phyloP scores from a whole-genome alignment of 345 rosid genomes.

The Turritis glabra region DNA sequence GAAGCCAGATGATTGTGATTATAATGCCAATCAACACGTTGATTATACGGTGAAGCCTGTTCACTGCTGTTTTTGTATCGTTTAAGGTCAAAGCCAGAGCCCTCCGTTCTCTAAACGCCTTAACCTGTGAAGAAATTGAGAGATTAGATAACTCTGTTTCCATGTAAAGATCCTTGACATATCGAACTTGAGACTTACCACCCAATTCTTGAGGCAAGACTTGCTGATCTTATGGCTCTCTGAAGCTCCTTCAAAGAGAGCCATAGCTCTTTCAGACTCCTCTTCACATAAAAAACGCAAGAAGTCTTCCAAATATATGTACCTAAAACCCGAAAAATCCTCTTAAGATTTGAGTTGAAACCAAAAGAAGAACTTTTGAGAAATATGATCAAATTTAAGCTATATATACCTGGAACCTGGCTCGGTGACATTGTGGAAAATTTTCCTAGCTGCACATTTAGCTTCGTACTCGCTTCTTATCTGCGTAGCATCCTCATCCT shows the following conservation, averaged over 20 bases:
- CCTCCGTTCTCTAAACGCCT: conserved; percentile 68
- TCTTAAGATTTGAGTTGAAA: conserved; percentile 19
- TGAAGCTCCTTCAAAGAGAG: conserved; percentile 65
- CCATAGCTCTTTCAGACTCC: conserved; percentile 66
- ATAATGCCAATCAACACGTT: conserved; percentile 57
- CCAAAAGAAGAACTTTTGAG: background rate
- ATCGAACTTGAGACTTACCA: conserved; percentile 47
- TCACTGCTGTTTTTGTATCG: conserved; percentile 79
- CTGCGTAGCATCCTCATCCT: conserved; percentile 51
- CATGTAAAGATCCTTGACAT: background rate
- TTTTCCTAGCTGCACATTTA: conserved; percentile 43
- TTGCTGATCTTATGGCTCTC: conserved; percentile 61
- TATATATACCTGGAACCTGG: conserved; percentile 44
- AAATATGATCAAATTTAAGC: background rate
- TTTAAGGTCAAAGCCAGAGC: conserved; percentile 70
- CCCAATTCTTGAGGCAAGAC: conserved; percentile 70
- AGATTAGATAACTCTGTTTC: background rate
- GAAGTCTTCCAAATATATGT: conserved; percentile 66
- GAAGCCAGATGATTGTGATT: conserved; percentile 52
- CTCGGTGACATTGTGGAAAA: conserved; percentile 56
- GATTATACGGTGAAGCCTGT: conserved; percentile 67
- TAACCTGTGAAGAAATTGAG: conserved; percentile 43
- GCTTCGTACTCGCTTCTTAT: conserved; percentile 59
- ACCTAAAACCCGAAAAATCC: conserved; percentile 47
- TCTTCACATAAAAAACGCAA: conserved; percentile 67